Evolutionary conservation across 208 protist genomes (phyloP), one percentile per base, ranked within the genome.

Genomic region (Crithidia brevicula): DNA sequence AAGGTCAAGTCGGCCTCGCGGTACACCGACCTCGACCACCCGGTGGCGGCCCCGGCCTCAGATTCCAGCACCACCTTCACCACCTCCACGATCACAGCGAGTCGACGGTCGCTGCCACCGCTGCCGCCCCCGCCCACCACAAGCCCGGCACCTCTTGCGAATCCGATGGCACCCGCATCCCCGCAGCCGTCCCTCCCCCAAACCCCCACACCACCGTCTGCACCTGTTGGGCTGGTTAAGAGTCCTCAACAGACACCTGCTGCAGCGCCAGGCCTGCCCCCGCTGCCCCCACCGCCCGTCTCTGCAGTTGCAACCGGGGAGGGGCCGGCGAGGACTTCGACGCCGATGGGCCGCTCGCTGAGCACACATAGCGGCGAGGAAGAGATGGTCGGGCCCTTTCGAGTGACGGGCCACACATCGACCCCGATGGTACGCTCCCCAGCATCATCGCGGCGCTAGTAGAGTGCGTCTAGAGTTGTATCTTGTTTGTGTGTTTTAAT

Each of bases 381-480:
- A 47, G 47, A 56, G 61, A 65, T 75, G 56, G 69, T 83, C 10
- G 86, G 74, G 9, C 77, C 83, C 3, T 83, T 89, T 36, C 47
- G 75, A 0, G 83, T 95, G 40, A 64, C 70, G 9, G 83, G 89
- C 18, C 85, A 93, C 71, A 91, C 89, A 10, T 91, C 89, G 0
- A 76, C 75, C 36, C 86, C 85, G 42, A 84, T 92, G 79, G 81
- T 91, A 43, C 67, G 74, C 34, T 77, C 74, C 5, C 25, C 66
- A 20, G 56, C 72, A 20, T 72, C 45, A 34, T 72, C 65, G 38
- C 40, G 54, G 9, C 43, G 40, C 34, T 20, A 62, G 27, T 52
- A 57, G 23, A 22, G 34, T n/a, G n/a, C n/a, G n/a, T n/a, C n/a
- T n/a, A n/a, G n/a, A n/a, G n/a, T n/a, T n/a, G n/a, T n/a, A n/a